These are phyloP conservation scores for Penicillium hordei DNA, from an alignment of 2,329 filamentous ascomycete genomes.

Conservation along the genomic window DNA sequence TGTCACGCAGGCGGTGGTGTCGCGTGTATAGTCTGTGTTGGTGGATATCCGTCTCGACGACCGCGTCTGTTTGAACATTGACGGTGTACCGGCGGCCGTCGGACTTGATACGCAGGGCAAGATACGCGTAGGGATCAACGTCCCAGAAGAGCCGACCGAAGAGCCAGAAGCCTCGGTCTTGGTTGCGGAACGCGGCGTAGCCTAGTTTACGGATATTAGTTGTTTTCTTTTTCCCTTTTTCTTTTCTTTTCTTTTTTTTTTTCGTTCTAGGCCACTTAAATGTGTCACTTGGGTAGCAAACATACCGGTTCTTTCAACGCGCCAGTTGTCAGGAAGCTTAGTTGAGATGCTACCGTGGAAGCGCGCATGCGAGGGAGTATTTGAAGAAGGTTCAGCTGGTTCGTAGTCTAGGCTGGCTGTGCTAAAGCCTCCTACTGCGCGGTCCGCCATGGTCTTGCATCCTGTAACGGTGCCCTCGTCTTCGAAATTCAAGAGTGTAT, in stretches of 20 bases:
- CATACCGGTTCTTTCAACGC: constrained; percentile 43
- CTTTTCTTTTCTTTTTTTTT: background rate
- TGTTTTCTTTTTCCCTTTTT: background rate
- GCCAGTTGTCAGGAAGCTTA: constrained; percentile 68
- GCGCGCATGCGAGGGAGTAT: constrained; percentile 63
- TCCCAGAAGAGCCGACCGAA: constrained; percentile 87
- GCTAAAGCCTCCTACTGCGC: constrained; percentile 83
- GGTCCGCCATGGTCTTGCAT: constrained; percentile 79
- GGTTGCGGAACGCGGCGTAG: constrained; percentile 87
- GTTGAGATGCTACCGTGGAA: constrained; percentile 91
- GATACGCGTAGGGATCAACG: constrained; percentile 82
- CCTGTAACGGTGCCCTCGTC: constrained; percentile 34
- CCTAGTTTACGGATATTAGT: constrained; percentile 53
- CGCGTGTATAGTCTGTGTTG: constrained; percentile 76
- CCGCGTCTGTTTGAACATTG: constrained; percentile 91
- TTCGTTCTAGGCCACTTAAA: background rate
- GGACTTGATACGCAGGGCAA: constrained; percentile 83
- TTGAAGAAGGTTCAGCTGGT: constrained; percentile 44
- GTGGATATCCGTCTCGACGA: constrained; percentile 92
- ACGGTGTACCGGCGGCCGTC: constrained; percentile 92
- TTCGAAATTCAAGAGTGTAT: constrained; percentile 44
- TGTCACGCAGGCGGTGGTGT: constrained; percentile 38
- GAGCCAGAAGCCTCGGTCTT: constrained; percentile 71
- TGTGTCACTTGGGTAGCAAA: background rate
- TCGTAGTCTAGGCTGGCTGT: constrained; percentile 69